A percentile compares a stretch with the other conserved stretches of the same genome.
Conservation (phyloP, 176 grass and related monocot species). For the Avena insularis region DNA sequence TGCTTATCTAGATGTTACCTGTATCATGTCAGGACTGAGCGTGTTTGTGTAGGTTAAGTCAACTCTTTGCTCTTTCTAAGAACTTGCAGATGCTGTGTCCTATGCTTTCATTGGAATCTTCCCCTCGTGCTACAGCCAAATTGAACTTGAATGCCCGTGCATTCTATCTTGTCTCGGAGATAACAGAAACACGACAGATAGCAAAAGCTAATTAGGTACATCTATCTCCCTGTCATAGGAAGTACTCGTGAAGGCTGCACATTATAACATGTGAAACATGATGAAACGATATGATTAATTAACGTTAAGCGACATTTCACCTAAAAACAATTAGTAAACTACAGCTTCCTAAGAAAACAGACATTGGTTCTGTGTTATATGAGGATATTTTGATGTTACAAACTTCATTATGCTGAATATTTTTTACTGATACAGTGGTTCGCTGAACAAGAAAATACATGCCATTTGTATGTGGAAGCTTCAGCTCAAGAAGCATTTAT, state of each 20-base stretch:
- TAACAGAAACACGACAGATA: slow-evolving; percentile 12
- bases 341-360: background rate
- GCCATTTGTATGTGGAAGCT: background rate
- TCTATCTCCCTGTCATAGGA: background rate
- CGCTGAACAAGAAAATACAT: background rate
- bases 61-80: slow-evolving; percentile 6
- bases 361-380: background rate
- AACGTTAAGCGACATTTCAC: background rate
- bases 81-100: background rate
- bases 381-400: background rate
- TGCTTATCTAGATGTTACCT: slow-evolving; percentile 25
- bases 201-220: background rate
- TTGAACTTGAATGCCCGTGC: background rate
- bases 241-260: background rate
- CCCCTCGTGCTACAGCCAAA: background rate
- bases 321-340: background rate
- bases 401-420: slow-evolving; percentile 9
- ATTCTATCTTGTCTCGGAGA: background rate
- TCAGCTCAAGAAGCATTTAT: background rate
- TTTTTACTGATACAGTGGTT: background rate
- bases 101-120: background rate
- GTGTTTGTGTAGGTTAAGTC: background rate
- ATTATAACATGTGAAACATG: slow-evolving; percentile 7
- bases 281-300: background rate
- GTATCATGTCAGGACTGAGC: background rate